Percentiles rank a stretch among this genome's conserved stretches.
phyloP scores from a whole-genome alignment of 805 yeast species.

The Danielia reshetovae region DNA sequence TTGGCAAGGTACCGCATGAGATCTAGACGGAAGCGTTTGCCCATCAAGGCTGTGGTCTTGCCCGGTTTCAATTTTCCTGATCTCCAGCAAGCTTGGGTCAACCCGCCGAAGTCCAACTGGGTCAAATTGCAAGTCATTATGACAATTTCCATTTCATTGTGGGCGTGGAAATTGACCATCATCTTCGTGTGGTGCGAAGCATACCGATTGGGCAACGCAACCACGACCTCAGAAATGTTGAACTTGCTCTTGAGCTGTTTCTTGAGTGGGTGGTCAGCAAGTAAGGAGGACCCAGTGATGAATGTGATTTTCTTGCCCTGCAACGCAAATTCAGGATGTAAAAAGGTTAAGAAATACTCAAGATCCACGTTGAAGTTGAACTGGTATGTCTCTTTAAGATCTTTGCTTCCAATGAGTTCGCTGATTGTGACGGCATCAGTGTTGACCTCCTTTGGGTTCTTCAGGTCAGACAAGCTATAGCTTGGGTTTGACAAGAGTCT shows the following conservation, averaged over 20 bases:
- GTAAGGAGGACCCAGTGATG: constrained; percentile 24
- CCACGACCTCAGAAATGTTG: constrained; percentile 30
- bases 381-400: constrained; percentile 36
- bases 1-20: constrained; percentile 41
- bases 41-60: constrained; percentile 1
- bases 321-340: constrained; percentile 22
- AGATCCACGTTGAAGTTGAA: constrained; percentile 49
- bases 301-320: constrained; percentile 23
- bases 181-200: constrained; percentile 65
- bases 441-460: constrained; percentile 13
- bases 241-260: constrained; percentile 12
- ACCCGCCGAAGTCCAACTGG: constrained; percentile 47
- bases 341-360: constrained; percentile 31
- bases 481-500: constrained; percentile 27
- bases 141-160: constrained; percentile 45
- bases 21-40: constrained; percentile 40
- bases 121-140: constrained; percentile 61
- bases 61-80: constrained; percentile 40
- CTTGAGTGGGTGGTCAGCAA: constrained; percentile 4
- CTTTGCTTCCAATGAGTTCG: constrained; percentile 28
- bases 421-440: constrained; percentile 24
- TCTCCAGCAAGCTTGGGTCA: constrained; percentile 67
- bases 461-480: constrained; percentile 8
- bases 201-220: constrained; percentile 28
- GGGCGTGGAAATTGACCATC: constrained; percentile 54